Evolutionary conservation across 2,329 filamentous ascomycete genomes (phyloP), one percentile per base, ranked within the genome.

Genomic region (Neodidymelliopsis sp.): DNA sequence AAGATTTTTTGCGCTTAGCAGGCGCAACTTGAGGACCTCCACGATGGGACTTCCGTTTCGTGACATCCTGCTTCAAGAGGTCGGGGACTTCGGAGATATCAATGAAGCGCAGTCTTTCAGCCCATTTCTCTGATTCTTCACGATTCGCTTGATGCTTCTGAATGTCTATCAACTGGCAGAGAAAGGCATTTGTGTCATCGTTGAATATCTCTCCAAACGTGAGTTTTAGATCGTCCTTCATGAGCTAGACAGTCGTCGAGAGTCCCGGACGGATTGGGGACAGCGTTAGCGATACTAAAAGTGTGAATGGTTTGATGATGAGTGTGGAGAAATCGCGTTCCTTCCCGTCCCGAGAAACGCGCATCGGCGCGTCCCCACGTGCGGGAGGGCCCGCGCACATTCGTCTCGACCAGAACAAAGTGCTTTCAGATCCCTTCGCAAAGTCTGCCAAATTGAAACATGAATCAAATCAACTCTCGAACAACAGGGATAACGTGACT

Each of bases 121-220:
- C 54, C 58, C 57, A 60, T 37, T 47, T 16, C 22, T 57, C 49
- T 2, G 56, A 47, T 22, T 43, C 29, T 2, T 38, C 18, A 2
- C 58, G 60, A 29, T 54, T 28, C 4, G 38, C 27, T 35, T 38
- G 12, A 18, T 53, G 16, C 3, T 43, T 11, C 28, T 55, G 48
- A 9, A 63, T 39, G 18, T 56, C 42, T 11, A 62, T 25, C n/a
- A 63, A n/a, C 25, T 63, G 56, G 2, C 44, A 27, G 12, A 49
- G 38, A 5, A 63, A 40, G 4, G 56, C 53, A 1, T 28, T 2
- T 4, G 35, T 34, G 22, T 58, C 44, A 23, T 43, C 34, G 2
- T 58, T 19, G 37, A 60, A 58, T 9, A 63, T 60, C 9, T 61
- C 51, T 4, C 56, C 47, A 23, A 62, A 62, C 0, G 57, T 60